Evolutionary conservation across 257 asterid species (phyloP), one percentile per base, ranked within the genome.

Genomic region (Leptodermis oblonga): DNA sequence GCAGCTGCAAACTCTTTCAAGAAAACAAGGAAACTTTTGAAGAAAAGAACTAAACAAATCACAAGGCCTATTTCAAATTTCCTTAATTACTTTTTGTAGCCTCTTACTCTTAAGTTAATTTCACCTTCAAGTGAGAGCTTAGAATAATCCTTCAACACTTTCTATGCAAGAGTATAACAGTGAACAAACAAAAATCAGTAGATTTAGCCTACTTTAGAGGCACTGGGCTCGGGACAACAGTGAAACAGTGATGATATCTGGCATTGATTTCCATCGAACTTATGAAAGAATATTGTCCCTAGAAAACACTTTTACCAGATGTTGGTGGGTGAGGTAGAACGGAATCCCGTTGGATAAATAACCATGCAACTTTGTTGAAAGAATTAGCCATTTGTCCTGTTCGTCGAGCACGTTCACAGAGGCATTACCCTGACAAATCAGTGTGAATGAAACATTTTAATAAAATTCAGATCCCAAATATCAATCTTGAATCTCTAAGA

Each of bases 381-480:
- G 84, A 79, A 79, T 90, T 83, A 45, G 95, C 96, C 76, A 77
- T 88, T 77, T 77, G 74, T 72, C 96, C 97, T 23, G 86, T 79
- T 74, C 64, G 46, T 62, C 90, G 84, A 36, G 99, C 99, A 73
- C 96, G 91, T 62, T 88, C 95, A 62, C 99, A 3, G 96, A 87
- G 69, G 99, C 97, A 84, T 87, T 93, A 72, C 99, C 99, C 99
- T 93, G 67, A 55, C 76, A 69, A 42, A 71, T 67, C n/a, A 74
- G 54, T 69, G 65, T 78, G 39, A 59, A 20, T 43, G 51, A 36
- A 25, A 36, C 10, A 22, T n/a, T n/a, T n/a, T n/a, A n/a, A n/a
- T n/a, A n/a, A n/a, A n/a, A n/a, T n/a, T n/a, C n/a, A n/a, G 66
- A 22, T 53, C 46, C 23, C 26, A 69, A 65, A 23, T 13, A 48